Conservation (phyloP, 106 monocot species). For the Amphibolis antarctica region DNA sequence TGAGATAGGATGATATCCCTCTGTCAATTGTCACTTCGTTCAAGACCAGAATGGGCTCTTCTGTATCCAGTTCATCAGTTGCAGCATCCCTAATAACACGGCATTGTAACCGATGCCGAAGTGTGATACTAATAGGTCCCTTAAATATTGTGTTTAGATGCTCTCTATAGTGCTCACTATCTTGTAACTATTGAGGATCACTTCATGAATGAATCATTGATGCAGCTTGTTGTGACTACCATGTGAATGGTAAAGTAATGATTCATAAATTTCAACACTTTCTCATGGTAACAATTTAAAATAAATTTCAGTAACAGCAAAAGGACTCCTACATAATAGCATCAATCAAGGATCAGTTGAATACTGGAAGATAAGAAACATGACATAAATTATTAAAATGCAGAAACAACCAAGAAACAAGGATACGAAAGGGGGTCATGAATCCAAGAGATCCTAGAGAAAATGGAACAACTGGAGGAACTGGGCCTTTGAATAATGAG, state of each 20-base stretch:
- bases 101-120: slow-evolving; percentile 81
- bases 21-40: slow-evolving; percentile 98
- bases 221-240: too few species aligned
- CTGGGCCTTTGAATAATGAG: slow-evolving; percentile 94
- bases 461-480: slow-evolving; percentile 88
- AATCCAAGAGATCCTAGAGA: slow-evolving; percentile 97
- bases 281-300: background rate
- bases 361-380: background rate
- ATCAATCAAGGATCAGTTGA: background rate
- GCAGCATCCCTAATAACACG: slow-evolving; percentile 73
- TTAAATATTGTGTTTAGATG: slow-evolving; percentile 51
- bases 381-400: too few species aligned
- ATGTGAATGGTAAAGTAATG: background rate
- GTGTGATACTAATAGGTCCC: slow-evolving; percentile 83
- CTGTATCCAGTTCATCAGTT: slow-evolving; percentile 65
- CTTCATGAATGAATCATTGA: background rate
- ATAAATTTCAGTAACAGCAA: background rate
- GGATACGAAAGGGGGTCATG: slow-evolving; percentile 99
- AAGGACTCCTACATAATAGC: background rate
- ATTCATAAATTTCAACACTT: background rate
- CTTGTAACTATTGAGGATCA: slow-evolving; percentile 43
- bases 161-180: slow-evolving; percentile 79
- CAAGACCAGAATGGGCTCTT: slow-evolving; percentile 84
- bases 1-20: slow-evolving; percentile 94
- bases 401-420: background rate